Evolutionary conservation across 2,329 filamentous ascomycete genomes (phyloP).

Genomic region (Cladophialophora psammophila): DNA sequence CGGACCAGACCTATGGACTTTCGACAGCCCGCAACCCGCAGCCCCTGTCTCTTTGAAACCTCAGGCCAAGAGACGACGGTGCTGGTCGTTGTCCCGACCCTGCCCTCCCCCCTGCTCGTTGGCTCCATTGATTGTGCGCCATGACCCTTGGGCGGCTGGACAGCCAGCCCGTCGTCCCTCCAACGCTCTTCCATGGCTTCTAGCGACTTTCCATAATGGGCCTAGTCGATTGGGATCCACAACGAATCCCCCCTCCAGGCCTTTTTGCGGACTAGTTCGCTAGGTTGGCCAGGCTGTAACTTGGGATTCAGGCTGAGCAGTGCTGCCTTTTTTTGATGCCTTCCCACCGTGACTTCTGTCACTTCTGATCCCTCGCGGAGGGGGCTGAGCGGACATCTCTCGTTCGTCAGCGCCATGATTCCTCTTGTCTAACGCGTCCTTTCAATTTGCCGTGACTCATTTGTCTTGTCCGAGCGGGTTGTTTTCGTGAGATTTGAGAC

Average conservation of each 20-base stretch:
- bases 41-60: neutral
- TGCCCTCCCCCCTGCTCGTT: too few relatives aligned
- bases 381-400: neutral
- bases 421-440: too few relatives aligned
- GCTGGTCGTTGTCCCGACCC: neutral
- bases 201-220: slow-evolving; percentile 3
- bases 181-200: slow-evolving; percentile 12
- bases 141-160: neutral
- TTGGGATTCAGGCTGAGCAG: neutral
- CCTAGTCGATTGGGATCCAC: neutral
- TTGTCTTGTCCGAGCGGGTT: too few relatives aligned
- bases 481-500: too few relatives aligned
- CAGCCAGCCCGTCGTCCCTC: neutral
- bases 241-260: too few relatives aligned
- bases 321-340: slow-evolving; percentile 2
- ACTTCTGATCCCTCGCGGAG: neutral
- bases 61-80: neutral
- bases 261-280: too few relatives aligned
- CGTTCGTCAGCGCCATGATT: neutral
- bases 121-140: neutral
- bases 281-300: too few relatives aligned
- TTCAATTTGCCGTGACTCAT: too few relatives aligned
- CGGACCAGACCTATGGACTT: neutral
- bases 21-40: neutral
- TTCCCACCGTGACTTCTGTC: neutral